Base-by-base conservation (phyloP, 208 protist genomes). In the Acanthamoeba lugdunensis region DNA sequence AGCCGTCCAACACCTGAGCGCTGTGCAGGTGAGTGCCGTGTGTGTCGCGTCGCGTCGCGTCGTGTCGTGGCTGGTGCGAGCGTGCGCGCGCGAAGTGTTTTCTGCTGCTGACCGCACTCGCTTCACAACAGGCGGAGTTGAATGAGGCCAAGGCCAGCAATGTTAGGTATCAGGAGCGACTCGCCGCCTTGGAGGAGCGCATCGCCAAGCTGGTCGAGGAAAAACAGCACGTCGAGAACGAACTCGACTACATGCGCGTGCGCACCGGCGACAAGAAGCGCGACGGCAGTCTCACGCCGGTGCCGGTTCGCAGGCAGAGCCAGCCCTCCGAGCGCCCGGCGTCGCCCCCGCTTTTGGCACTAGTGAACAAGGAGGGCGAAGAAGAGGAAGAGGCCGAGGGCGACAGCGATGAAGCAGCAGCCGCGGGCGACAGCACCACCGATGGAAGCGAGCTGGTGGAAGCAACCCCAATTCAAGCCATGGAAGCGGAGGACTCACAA, bases 191-290 rank as follows among this genome's bases (percentile, higher is more conserved):
- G 25, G 37, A 45, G 23, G 54, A 71, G 28, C n/a, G 13, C 23
- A 50, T 90, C 28, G 30, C 13, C 28, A 65, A 90, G 84, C 45
- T 90, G 56, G 8, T 23, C 18, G 84, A 90, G 30, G 54, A 65
- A 37, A 90, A 90, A 23, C 52, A 90, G 28, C 30, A 75, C 58
- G 54, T 52, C 63, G 84, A 90, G 45, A 90, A 90, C 18, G 84
- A 90, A 14, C 84, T 90, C 33, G 41, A 90, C 54, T 90, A 90
- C 37, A 14, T 90, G 21, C 84, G 63, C 37, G 84, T 90, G 58
- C 54, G 84, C 9, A 4, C 25, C 6, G 84, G 84, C 56, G 63
- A 90, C 23, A 67, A 67, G 61, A 77, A 77, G 37, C 37, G 69
- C 7, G 69, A 77, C 37, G 69, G 69, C 69, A 56, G 52, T 11